phyloP scores from a whole-genome alignment of 1,284 basidiomycete genomes.

The Rhodotorula mucilaginosa region DNA sequence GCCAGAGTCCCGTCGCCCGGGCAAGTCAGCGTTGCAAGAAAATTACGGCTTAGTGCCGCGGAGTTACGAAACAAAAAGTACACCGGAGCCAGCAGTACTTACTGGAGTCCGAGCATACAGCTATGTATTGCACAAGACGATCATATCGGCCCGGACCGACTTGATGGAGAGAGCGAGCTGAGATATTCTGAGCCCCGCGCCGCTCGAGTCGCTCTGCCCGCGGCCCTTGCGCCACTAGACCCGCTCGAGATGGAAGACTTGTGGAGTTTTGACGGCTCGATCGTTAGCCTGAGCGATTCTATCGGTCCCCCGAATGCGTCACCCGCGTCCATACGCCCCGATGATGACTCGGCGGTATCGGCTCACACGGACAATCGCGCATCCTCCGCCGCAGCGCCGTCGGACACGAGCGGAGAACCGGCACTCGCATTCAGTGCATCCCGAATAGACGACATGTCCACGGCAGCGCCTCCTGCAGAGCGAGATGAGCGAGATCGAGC shows the following conservation, averaged over 20 bases:
- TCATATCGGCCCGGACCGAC: too few relatives aligned
- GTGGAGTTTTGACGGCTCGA: slow-evolving; percentile 16
- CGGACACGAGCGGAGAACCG: neutral
- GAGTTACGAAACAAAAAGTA: too few relatives aligned
- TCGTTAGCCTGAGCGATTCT: slow-evolving; percentile 9
- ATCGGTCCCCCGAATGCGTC: neutral
- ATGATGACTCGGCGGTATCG: neutral
- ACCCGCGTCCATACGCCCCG: neutral
- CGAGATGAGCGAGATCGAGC: too few relatives aligned
- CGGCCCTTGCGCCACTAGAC: neutral
- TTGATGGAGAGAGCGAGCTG: too few relatives aligned
- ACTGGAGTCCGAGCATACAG: too few relatives aligned
- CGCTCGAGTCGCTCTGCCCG: neutral
- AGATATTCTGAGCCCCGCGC: too few relatives aligned
- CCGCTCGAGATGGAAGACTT: slow-evolving; percentile 7
- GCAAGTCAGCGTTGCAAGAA: too few relatives aligned
- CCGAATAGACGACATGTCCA: neutral
- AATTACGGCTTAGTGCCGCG: too few relatives aligned
- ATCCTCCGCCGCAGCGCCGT: too few relatives aligned
- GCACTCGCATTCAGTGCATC: neutral
- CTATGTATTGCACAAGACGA: too few relatives aligned
- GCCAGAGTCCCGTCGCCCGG: too few relatives aligned
- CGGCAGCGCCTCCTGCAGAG: neutral
- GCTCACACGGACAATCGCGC: neutral
- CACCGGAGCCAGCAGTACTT: too few relatives aligned